phyloP scores from a whole-genome alignment of 1,284 basidiomycete species.

The Trichosporon inkin region DNA sequence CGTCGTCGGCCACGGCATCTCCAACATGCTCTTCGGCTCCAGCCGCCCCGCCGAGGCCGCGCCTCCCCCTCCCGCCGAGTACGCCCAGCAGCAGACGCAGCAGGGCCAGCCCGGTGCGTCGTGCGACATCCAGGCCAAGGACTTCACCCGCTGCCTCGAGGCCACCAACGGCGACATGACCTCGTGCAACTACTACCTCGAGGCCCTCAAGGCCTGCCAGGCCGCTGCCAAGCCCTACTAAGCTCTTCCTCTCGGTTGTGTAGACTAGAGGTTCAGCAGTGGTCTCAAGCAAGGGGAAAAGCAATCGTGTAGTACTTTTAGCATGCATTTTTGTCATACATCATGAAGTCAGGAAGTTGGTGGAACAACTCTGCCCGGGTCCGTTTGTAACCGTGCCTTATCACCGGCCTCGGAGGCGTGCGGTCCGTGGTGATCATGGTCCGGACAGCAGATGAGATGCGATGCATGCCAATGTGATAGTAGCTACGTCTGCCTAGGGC shows the following conservation, averaged over 20 bases:
- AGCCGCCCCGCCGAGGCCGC: conserved; percentile 35
- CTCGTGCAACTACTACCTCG: conserved; percentile 58
- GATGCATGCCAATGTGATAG: conserved; percentile 1
- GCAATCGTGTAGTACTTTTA: conserved; percentile 15
- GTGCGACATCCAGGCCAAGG: conserved; percentile 57
- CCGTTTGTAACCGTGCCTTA: no score
- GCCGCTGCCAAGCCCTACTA: conserved; percentile 51
- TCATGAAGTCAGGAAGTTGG: neutral
- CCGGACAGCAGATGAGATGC: neutral
- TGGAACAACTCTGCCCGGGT: no score
- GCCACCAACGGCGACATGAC: conserved; percentile 56
- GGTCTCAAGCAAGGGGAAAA: neutral
- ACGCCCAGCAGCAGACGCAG: conserved; percentile 35
- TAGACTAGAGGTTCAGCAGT: neutral
- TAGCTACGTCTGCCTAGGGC: neutral
- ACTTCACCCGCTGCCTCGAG: conserved; percentile 55
- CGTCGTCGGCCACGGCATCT: conserved; percentile 57
- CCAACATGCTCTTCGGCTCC: conserved; percentile 57
- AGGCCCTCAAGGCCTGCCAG: conserved; percentile 54
- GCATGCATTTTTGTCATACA: conserved; percentile 5
- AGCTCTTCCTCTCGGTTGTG: neutral
- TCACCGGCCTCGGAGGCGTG: no score
- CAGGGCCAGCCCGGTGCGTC: conserved; percentile 36
- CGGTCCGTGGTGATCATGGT: no score
- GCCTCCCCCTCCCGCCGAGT: conserved; percentile 46